These are phyloP conservation scores for Metschnikowia gelsemii DNA, from an alignment of 805 yeast species.

Conservation along the genomic window DNA sequence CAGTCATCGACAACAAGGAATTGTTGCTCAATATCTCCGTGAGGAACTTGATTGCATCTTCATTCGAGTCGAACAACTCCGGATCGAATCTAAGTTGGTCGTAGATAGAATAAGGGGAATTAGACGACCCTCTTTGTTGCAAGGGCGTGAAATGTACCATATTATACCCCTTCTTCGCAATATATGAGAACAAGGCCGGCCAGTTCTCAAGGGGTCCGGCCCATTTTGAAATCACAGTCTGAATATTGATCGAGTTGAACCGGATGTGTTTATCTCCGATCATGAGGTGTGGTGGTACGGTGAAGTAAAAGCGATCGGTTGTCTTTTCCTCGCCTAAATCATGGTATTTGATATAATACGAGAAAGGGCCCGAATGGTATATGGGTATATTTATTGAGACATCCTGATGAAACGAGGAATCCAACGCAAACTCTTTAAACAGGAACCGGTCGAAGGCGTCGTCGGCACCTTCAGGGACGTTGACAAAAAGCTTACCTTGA, in stretches of 20 bases:
- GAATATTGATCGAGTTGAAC: conserved; percentile 75
- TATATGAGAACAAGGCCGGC: conserved; percentile 60
- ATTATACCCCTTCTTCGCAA: conserved; percentile 79
- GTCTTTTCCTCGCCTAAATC: conserved; percentile 29
- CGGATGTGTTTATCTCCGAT: conserved; percentile 59
- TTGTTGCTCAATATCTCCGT: conserved; percentile 49
- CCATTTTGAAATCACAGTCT: conserved; percentile 89
- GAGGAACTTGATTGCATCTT: conserved; percentile 56
- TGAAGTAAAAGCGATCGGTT: conserved; percentile 67
- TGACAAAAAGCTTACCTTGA: conserved; percentile 71
- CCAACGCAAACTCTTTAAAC: conserved; percentile 52
- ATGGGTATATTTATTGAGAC: conserved; percentile 59
- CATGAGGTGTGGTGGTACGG: conserved; percentile 73
- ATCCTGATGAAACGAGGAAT: conserved; percentile 64
- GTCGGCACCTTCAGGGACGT: conserved; percentile 52
- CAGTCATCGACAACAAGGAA: conserved; percentile 76
- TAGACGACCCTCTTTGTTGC: conserved; percentile 83
- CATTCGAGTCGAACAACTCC: conserved; percentile 50
- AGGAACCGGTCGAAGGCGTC: conserved; percentile 54
- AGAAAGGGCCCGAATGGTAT: conserved; percentile 73
- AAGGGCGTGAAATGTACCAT: conserved; percentile 96
- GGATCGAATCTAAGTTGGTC: conserved; percentile 84
- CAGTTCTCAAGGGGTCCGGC: conserved; percentile 69
- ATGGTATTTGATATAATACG: conserved; percentile 66
- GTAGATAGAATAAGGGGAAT: conserved; percentile 89